Percentiles rank a stretch among this genome's conserved stretches.
Conservation (phyloP, 2,329 filamentous ascomycete genomes). For the Calonectria honghensis region DNA sequence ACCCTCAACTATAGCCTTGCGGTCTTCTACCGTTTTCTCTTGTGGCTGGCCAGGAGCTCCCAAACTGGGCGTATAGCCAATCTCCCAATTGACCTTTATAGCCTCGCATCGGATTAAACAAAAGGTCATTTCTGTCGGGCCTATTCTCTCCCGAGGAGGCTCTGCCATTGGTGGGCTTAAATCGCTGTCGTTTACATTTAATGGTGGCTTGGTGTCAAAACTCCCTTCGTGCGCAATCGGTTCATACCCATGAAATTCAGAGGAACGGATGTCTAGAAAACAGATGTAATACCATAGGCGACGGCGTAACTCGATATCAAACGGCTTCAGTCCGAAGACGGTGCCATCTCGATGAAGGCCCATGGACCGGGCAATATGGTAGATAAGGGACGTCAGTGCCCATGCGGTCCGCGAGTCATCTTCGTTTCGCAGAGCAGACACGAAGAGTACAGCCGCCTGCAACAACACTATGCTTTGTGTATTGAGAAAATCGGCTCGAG, state of each 20-base stretch:
- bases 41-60: background rate
- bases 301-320: background rate
- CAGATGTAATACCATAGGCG: conserved; percentile 19
- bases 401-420: background rate
- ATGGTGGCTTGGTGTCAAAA: background rate
- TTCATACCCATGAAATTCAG: conserved; percentile 1
- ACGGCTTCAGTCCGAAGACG: background rate
- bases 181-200: conserved; percentile 11
- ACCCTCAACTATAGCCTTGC: background rate
- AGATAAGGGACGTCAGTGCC: background rate
- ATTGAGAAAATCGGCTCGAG: conserved; percentile 3
- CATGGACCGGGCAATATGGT: conserved; percentile 14
- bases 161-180: background rate
- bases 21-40: background rate
- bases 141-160: background rate
- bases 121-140: conserved; percentile 2
- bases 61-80: background rate
- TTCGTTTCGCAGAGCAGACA: conserved; percentile 13
- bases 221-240: background rate
- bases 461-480: background rate
- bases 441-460: background rate
- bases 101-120: conserved; percentile 5
- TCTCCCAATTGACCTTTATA: background rate
- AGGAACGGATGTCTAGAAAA: background rate
- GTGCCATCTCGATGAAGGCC: conserved; percentile 7